Evolutionary conservation across 495 filamentous ascomycete species (phyloP), one percentile per base, ranked within the genome.

Genomic region (Bryoglossum gracile): DNA sequence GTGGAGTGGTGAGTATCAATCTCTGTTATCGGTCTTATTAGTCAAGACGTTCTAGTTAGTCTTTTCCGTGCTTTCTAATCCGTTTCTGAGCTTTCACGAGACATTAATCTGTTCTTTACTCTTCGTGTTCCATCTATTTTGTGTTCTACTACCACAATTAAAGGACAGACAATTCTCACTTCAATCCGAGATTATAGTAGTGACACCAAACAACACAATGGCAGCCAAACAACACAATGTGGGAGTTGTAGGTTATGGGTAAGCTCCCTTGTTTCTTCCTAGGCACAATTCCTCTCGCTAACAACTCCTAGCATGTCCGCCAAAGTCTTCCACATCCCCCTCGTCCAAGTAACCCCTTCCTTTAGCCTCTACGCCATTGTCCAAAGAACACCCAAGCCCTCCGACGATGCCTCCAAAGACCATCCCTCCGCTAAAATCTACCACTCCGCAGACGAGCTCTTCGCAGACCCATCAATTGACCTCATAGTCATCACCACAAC

Each of bases 311-410:
- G 88, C 60, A 69, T 90, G 67, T 90, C 88, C 35, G 87, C 89
- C 55, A 91, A 91, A 59, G 67, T 83, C 66, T 94, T 94, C 70
- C 89, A 94, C 67, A 91, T 95, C 64, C 89, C 89, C 48, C 85
- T 92, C 66, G 82, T 95, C 61, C 65, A 68, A 32, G 69, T 72
- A 19, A 76, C 82, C 1, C 70, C 83, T 19, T 67, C 76, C 26
- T 71, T 92, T 53, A 78, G 74, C 13, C 77, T 94, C 35, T 77
- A 90, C 56, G 79, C 84, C 46, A 77, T 95, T 54, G 80, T 92
- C 30, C 89, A 95, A 68, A 84, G 89, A 39, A 74, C 61, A n/a
- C 78, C 77, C 62, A 88, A 65, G 51, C 65, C 77, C 3, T 63
- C 82, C 52, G 64, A 87, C 68, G 66, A 81, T 68, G 78, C 79